Base-by-base conservation (phyloP, 148 eudicot genomes). In the Rhododendron simsii region DNA sequence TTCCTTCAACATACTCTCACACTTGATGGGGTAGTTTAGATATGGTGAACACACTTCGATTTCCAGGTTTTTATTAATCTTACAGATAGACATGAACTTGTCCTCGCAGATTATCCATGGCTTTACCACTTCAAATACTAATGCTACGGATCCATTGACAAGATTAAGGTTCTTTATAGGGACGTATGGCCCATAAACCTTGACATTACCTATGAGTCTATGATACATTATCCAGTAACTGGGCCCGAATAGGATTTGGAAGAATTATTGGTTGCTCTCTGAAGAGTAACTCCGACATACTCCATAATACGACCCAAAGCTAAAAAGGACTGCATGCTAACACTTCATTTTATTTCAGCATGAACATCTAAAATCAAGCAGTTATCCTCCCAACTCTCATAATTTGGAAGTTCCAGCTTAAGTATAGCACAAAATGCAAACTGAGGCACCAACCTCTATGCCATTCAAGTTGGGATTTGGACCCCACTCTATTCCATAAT, bases 401-500 rank as follows among this genome's bases (percentile, higher is more conserved):
- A 30, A 80, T 51, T 80, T 78, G 53, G 53, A 80, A 48, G 35
- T 7, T 79, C 81, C 8, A 47, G 35, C 55, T 78, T 23, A 21
- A 21, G 35, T 13, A 45, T 78, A 28, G 57, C 33, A 51, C 21
- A 33, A 51, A 80, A 82, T 61, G 30, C 20, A 82, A 37, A 82
- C 30, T 5, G 35, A 18, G 61, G n/a, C 41, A 57, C 84, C n/a
- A 83, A 39, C 76, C 74, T 63, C 8, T 5, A 16, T 21, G 30
- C 82, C 53, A 23, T 39, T n/a, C 30, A 65, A 74, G 55, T 45
- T 28, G 78, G 57, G 65, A 65, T 83, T 16, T 5, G 39, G 33
- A 63, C 13, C 18, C 53, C 78, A 11, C n/a, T 2, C 83, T 59
- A 51, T 75, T 80, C 78, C 63, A 71, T 13, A 47, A 67, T 90